Conservation (phyloP, 208 protist species). For the Angomonas ambiguus region DNA sequence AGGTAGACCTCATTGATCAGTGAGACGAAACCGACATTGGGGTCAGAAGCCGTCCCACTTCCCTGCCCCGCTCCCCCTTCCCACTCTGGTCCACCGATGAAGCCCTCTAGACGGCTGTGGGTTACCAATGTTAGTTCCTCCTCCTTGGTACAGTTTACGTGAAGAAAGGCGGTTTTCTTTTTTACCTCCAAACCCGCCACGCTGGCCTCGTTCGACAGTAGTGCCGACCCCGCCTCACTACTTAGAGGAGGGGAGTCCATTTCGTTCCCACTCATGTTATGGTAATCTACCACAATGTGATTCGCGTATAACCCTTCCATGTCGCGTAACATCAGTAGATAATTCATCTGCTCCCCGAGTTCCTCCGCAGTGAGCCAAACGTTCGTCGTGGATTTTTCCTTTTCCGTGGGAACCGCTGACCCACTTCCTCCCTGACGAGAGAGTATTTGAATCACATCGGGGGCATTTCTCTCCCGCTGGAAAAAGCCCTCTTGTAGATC, state of each 20-base stretch:
- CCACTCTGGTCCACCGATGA: background rate
- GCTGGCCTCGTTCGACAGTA: too few relatives aligned
- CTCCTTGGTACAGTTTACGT: background rate
- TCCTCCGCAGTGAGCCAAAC: slow-evolving; percentile 80
- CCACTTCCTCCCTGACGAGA: background rate
- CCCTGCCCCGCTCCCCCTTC: background rate
- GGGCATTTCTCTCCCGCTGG: slow-evolving; percentile 31
- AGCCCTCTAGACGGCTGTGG: background rate
- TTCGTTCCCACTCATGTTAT: background rate
- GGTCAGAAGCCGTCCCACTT: background rate
- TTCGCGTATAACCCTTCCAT: slow-evolving; percentile 31
- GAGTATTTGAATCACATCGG: slow-evolving; percentile 45
- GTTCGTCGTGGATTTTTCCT: slow-evolving; percentile 19
- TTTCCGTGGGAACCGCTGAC: background rate
- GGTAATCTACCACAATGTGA: slow-evolving; percentile 14
- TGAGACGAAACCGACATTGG: background rate
- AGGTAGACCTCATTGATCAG: slow-evolving; percentile 12
- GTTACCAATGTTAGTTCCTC: background rate
- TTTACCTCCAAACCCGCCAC: background rate
- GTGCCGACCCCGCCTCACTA: too few relatives aligned
- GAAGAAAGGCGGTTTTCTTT: background rate
- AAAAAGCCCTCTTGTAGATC: slow-evolving; percentile 37
- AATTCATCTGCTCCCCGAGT: slow-evolving; percentile 42
- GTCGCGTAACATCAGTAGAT: slow-evolving; percentile 56
- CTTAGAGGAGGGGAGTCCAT: background rate